Evolutionary conservation across 2,329 filamentous ascomycete genomes (phyloP).

Genomic region (Hypoxylon sp.): DNA sequence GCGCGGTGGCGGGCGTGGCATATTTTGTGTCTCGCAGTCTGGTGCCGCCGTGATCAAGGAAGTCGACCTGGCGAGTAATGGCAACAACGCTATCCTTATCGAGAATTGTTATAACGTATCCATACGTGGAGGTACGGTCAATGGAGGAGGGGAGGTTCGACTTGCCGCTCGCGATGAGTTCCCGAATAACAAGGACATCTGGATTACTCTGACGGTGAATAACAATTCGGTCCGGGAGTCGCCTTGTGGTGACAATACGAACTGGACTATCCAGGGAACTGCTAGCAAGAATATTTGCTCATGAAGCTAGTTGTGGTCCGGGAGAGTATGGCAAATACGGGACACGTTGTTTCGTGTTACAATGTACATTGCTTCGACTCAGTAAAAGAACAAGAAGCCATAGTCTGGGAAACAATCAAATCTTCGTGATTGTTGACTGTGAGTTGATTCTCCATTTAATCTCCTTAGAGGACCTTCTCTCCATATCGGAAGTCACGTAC

Average conservation of each 20-base stretch:
- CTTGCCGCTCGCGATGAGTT: conserved; percentile 68
- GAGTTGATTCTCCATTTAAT: neutral
- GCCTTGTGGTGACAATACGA: conserved; percentile 68
- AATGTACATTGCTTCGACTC: conserved; percentile 6
- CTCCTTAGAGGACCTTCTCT: no score
- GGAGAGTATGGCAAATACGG: neutral
- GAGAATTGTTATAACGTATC: conserved; percentile 72
- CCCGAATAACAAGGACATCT: conserved; percentile 66
- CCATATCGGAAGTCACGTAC: no score
- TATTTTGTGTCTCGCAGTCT: conserved; percentile 71
- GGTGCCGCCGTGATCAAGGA: conserved; percentile 66
- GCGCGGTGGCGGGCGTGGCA: conserved; percentile 68
- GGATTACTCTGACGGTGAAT: conserved; percentile 65
- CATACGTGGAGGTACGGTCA: conserved; percentile 66
- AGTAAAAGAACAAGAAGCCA: neutral
- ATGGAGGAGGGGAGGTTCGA: conserved; percentile 69
- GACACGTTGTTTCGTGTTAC: neutral
- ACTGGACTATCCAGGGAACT: conserved; percentile 64
- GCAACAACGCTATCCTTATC: conserved; percentile 69
- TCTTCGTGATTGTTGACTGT: neutral
- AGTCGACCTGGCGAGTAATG: conserved; percentile 67
- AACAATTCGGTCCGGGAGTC: conserved; percentile 66
- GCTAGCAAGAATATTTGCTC: conserved; percentile 61
- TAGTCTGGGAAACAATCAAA: neutral
- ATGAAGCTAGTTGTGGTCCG: neutral